These are phyloP conservation scores for Chlamydomonas reinhardtii DNA, from an alignment of 163 green algal species.

Conservation along the genomic window DNA sequence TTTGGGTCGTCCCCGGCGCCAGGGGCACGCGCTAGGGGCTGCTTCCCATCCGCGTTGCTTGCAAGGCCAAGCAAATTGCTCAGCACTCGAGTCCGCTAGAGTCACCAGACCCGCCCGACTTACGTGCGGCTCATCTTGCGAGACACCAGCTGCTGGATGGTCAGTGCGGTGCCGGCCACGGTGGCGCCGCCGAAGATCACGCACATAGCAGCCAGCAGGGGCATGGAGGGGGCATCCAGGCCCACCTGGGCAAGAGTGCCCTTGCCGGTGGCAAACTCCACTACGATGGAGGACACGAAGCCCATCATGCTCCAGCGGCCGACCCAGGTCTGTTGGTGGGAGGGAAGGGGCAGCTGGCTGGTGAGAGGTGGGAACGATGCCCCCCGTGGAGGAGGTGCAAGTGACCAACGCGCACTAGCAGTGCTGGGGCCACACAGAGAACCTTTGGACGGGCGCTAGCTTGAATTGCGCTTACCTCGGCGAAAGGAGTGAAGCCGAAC, in stretches of 20 bases:
- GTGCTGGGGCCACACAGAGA: no score
- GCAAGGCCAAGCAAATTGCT: no score
- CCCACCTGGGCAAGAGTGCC: constrained; percentile 78
- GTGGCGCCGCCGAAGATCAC: constrained; percentile 58
- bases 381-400: no score
- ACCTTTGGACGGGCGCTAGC: no score
- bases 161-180: constrained; percentile 57
- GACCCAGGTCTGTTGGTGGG: constrained; percentile 62
- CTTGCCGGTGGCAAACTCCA: constrained; percentile 51
- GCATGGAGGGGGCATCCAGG: constrained; percentile 58
- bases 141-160: constrained; percentile 57
- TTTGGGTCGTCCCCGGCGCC: no score
- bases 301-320: constrained; percentile 79
- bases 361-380: no score
- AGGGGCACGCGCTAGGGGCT: no score
- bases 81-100: no score
- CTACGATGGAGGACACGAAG: constrained; percentile 66
- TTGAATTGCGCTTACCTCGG: constrained; percentile 56
- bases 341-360: no score
- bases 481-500: constrained; percentile 83
- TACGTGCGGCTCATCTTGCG: constrained; percentile 68
- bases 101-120: no score
- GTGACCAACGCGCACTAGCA: no score
- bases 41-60: no score
- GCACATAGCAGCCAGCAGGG: constrained; percentile 53